Conservation (phyloP, 257 asterid genomes). For the Cordia subcordata region DNA sequence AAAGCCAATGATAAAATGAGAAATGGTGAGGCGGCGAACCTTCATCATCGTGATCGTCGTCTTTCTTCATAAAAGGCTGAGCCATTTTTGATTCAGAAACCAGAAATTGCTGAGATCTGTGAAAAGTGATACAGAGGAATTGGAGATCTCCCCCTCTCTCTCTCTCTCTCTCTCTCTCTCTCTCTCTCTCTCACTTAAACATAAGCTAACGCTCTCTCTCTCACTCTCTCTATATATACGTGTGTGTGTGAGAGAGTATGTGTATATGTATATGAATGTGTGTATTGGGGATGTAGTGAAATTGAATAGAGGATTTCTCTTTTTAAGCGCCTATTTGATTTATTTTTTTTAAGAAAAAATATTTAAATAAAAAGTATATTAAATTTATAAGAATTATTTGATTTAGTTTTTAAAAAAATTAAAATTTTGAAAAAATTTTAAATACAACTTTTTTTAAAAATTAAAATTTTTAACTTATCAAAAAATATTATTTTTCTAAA, state of each 20-base stretch:
- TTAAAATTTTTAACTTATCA: too few species aligned
- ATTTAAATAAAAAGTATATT: too few species aligned
- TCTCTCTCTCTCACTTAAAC: slow-evolving; percentile 10
- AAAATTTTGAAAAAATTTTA: too few species aligned
- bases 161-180: too few species aligned
- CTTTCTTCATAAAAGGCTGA: slow-evolving; percentile 45
- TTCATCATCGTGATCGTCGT: slow-evolving; percentile 53
- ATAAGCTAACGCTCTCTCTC: neutral
- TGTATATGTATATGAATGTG: neutral
- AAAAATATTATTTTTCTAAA: too few species aligned
- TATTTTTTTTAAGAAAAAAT: too few species aligned
- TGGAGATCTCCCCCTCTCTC: slow-evolving; percentile 23
- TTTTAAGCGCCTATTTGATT: neutral
- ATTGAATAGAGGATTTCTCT: neutral
- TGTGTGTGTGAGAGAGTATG: too few species aligned
- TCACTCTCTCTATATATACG: too few species aligned
- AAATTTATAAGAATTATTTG: too few species aligned
- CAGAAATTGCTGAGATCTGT: neutral
- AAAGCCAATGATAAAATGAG: neutral
- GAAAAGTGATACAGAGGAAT: neutral
- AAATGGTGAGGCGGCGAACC: slow-evolving; percentile 7
- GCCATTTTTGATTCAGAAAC: slow-evolving; percentile 28
- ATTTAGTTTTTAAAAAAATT: too few species aligned
- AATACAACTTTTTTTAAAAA: too few species aligned
- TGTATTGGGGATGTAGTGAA: too few species aligned